phyloP scores from a whole-genome alignment of 106 monocot species.

The Dendrobium chrysotoxum region DNA sequence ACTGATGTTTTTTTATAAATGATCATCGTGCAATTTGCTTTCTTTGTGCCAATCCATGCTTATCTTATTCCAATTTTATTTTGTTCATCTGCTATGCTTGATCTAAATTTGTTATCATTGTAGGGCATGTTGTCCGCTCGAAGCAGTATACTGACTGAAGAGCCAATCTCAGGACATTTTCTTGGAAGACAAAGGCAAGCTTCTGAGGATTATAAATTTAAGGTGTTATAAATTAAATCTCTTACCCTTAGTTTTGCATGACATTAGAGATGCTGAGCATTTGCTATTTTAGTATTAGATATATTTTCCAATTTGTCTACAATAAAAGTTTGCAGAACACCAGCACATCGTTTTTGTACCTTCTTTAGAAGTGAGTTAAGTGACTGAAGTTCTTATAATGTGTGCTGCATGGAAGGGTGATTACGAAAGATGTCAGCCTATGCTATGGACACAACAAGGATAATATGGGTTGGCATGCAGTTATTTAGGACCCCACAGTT shows the following conservation, averaged over 20 bases:
- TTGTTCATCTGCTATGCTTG: background rate
- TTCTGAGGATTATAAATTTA: background rate
- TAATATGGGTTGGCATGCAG: background rate
- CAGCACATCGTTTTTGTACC: background rate
- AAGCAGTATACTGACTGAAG: background rate
- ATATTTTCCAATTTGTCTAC: background rate
- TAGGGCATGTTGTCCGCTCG: constrained; percentile 1
- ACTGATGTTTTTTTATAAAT: background rate
- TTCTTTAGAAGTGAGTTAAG: background rate
- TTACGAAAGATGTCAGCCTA: background rate
- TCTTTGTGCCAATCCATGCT: background rate
- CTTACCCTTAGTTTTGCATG: background rate
- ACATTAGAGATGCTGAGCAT: background rate
- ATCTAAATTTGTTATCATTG: background rate
- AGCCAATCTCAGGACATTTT: background rate
- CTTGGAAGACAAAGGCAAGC: background rate
- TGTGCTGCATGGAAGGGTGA: background rate
- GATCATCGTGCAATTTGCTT: background rate
- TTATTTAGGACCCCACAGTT: background rate
- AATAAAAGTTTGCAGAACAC: background rate
- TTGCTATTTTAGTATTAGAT: background rate
- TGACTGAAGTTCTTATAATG: background rate
- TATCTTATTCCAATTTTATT: background rate
- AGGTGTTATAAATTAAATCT: constrained; percentile 6
- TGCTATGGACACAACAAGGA: background rate